Base-by-base conservation (phyloP, 2,329 filamentous ascomycete genomes). In the Helotiales sp. region DNA sequence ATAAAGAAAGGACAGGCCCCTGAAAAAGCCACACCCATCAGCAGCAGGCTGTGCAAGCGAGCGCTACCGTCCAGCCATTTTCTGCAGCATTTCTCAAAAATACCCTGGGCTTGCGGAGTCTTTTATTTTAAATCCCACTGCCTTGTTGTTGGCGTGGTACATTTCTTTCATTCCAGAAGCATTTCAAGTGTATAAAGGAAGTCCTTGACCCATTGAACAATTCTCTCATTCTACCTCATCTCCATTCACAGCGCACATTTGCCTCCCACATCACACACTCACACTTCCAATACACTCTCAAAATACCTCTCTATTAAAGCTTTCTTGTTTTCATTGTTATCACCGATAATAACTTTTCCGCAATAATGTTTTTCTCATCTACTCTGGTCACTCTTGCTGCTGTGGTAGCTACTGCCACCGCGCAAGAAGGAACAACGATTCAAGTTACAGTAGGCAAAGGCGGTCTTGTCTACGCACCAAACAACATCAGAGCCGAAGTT, bases 371-470 rank as follows among this genome's bases (percentile, higher is more conserved):
- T 52, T 70, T 63, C 70, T 67, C 71, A 26, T 66, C 60, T 37
- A 43, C 64, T 43, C 62, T 67, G 63, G 28, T 67, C 54, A 13
- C 66, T 30, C 24, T 66, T 49, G 66, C 69, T 58, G 64, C 69
- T 26, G 61, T 67, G 11, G 66, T 61, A 6, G 62, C 67, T 22
- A 55, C 69, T 30, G 68, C 54, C 17, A 30, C 11, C 15, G 70
- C 69, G 34, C 32, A 73, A 83, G 61, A 75, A 74, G 34, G 57
- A 26, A 47, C 58, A 10, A 72, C 67, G 17, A 64, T 71, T 84
- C 83, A 75, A 79, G 45, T 95, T 92, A 67, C 93, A 93, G 70
- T 93, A 93, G 69, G 92, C 93, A 86, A 97, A 91, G 76, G 97
- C 85, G 50, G 93, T 92, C 79, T 97, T 93, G 70, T 97, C 97